Evolutionary conservation across 306 rosid species (phyloP), one percentile per base, ranked within the genome.

Genomic region (Fragaria nilgerrensis): DNA sequence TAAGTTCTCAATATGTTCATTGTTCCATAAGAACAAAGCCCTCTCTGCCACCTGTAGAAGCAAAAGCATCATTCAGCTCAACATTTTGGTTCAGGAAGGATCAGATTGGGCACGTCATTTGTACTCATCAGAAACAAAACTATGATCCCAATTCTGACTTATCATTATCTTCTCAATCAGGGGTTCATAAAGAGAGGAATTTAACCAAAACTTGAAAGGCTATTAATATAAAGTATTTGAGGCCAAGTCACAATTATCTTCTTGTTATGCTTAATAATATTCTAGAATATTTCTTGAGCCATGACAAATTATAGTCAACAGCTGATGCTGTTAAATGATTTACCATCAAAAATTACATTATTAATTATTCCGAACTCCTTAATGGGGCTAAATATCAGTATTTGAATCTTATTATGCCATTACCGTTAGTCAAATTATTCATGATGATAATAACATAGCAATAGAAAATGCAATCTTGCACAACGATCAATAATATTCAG

Each of bases 21-120:
- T 90, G 83, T 87, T 90, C 91, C 93, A 88, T 77, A 90, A 77
- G 82, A 78, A 90, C 76, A 90, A 76, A 19, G 91, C 93, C 79
- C 96, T 91, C 86, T 91, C 96, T 16, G 96, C 93, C 58, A 91
- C 96, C 96, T 91, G 85, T 34, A 77, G 81, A 75, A 70, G 47
- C 75, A 85, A 56, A 56, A 81, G 53, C 27, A 73, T 53, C 70
- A 45, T 10, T 50, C 47, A 70, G 79, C 72, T 37, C 61, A 75
- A 62, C 50, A 62, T 59, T 73, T 37, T 34, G 39, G 71, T 64
- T 69, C 72, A 73, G 69, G 14, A 59, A 68, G 56, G 7, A 59
- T 37, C 27, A 36, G 29, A 20, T 9, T 9, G 68, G 47, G 20
- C 3, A 32, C 16, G 11, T 29, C 25, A 66, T 65, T 23, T 29